Evolutionary conservation across 768 basidiomycete genomes (phyloP).

Genomic region (Sarcomyxa edulis): DNA sequence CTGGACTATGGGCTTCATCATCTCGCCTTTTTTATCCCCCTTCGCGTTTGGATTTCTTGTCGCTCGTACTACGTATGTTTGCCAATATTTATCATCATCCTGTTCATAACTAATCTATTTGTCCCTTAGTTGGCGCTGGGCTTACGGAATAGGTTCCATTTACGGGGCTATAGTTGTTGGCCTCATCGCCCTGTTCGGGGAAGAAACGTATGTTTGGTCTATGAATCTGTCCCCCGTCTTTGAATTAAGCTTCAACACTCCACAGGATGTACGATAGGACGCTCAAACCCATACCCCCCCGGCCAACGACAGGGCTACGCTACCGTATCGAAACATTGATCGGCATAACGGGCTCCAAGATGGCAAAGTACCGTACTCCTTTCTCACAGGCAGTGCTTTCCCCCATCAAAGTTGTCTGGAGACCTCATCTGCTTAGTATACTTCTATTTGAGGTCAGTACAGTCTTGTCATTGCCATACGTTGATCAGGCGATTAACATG

Average conservation of each 20-base stretch:
- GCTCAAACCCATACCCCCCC: slow-evolving; percentile 41
- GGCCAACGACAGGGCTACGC: slow-evolving; percentile 33
- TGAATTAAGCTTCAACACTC: neutral
- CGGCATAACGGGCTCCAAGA: slow-evolving; percentile 57
- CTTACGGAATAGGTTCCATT: slow-evolving; percentile 61
- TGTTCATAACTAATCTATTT: neutral
- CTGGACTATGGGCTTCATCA: slow-evolving; percentile 72
- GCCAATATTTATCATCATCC: neutral
- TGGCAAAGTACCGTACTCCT: slow-evolving; percentile 48
- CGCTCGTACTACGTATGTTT: slow-evolving; percentile 33
- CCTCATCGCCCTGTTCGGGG: slow-evolving; percentile 53
- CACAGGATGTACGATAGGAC: slow-evolving; percentile 61
- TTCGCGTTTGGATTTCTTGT: slow-evolving; percentile 67
- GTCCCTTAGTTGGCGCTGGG: slow-evolving; percentile 45
- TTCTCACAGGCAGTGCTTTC: slow-evolving; percentile 42
- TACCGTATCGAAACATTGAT: slow-evolving; percentile 54
- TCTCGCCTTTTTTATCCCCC: slow-evolving; percentile 60
- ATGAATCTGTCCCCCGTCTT: neutral
- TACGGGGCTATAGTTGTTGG: slow-evolving; percentile 51
- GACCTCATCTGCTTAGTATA: slow-evolving; percentile 52
- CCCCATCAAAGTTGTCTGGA: slow-evolving; percentile 51
- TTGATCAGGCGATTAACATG: neutral
- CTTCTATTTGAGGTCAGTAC: slow-evolving; percentile 45
- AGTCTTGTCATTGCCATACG: slow-evolving; percentile 1
- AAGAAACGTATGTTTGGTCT: slow-evolving; percentile 50